These are phyloP conservation scores for Trichophyton mentagrophytes DNA, from an alignment of 2,329 filamentous ascomycete species.

Conservation along the genomic window DNA sequence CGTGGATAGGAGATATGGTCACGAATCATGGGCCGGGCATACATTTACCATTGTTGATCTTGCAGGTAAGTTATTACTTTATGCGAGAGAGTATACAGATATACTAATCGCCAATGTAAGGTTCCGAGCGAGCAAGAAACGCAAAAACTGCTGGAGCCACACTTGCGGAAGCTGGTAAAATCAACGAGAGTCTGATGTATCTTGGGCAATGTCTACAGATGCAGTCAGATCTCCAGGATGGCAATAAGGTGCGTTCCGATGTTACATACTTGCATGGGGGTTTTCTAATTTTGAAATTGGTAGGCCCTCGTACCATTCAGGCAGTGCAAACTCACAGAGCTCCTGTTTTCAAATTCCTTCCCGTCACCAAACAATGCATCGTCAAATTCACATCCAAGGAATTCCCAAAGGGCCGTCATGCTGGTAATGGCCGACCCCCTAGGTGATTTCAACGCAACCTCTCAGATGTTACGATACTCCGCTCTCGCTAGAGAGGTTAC, in stretches of 20 bases:
- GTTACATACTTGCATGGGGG: neutral
- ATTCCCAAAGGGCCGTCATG: conserved; percentile 81
- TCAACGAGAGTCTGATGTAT: conserved; percentile 98
- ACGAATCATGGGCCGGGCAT: conserved; percentile 59
- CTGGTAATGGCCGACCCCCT: conserved; percentile 87
- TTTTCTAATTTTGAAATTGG: neutral
- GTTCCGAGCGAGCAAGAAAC: conserved; percentile 79
- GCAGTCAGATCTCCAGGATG: conserved; percentile 66
- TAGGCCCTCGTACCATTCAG: conserved; percentile 62
- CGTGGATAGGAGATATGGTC: conserved; percentile 36
- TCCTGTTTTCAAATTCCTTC: conserved; percentile 80
- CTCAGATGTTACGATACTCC: conserved; percentile 87
- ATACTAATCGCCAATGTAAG: conserved; percentile 24
- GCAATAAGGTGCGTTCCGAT: conserved; percentile 49
- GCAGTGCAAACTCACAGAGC: conserved; percentile 73
- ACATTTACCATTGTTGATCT: conserved; percentile 81
- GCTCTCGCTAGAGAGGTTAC: conserved; percentile 87
- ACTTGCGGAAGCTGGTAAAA: conserved; percentile 89
- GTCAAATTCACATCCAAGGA: conserved; percentile 31
- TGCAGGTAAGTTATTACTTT: conserved; percentile 45
- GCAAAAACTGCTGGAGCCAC: conserved; percentile 90
- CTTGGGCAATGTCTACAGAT: conserved; percentile 93
- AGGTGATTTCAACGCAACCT: conserved; percentile 93
- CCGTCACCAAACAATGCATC: conserved; percentile 44
- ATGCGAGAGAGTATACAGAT: neutral